Conservation (phyloP, 495 filamentous ascomycete species). For the Achaetomiella virescens region DNA sequence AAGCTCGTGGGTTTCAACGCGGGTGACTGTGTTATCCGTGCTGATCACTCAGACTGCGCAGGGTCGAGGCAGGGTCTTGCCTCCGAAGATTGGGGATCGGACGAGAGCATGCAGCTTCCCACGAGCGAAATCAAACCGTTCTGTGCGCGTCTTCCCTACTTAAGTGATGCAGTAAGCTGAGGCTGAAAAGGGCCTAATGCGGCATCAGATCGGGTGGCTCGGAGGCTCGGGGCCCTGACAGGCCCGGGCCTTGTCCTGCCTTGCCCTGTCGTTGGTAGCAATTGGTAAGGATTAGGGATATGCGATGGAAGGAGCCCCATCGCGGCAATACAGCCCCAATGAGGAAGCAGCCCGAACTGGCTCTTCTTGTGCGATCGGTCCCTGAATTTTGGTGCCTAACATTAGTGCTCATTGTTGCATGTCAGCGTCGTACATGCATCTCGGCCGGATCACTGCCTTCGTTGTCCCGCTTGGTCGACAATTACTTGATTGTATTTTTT, state of each 20-base stretch:
- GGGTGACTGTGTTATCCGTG: not conserved
- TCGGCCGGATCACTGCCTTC: not conserved
- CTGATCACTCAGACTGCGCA: not conserved
- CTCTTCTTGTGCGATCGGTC: not conserved
- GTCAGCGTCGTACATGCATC: not conserved
- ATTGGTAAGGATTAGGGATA: not conserved
- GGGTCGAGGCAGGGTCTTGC: not conserved
- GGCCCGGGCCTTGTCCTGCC: not conserved
- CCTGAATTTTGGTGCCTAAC: conserved; percentile 4
- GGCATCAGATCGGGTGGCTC: conserved; percentile 8
- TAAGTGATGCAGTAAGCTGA: conserved; percentile 7
- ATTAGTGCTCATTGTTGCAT: not conserved
- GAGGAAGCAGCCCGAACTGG: not conserved
- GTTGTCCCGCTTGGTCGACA: not conserved
- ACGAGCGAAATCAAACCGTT: not conserved
- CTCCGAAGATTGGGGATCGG: not conserved
- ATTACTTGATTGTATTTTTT: not conserved
- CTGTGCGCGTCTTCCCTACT: not conserved
- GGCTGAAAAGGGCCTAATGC: not conserved
- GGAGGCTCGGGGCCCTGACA: conserved; percentile 1
- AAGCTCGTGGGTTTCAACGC: not conserved
- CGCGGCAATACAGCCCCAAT: conserved; percentile 3
- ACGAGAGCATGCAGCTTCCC: not conserved
- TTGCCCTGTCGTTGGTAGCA: conserved; percentile 3
- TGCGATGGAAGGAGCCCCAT: not conserved